Evolutionary conservation across 2,329 filamentous ascomycete genomes (phyloP), one percentile per base, ranked within the genome.

Genomic region (Fonsecaea multimorphosa): DNA sequence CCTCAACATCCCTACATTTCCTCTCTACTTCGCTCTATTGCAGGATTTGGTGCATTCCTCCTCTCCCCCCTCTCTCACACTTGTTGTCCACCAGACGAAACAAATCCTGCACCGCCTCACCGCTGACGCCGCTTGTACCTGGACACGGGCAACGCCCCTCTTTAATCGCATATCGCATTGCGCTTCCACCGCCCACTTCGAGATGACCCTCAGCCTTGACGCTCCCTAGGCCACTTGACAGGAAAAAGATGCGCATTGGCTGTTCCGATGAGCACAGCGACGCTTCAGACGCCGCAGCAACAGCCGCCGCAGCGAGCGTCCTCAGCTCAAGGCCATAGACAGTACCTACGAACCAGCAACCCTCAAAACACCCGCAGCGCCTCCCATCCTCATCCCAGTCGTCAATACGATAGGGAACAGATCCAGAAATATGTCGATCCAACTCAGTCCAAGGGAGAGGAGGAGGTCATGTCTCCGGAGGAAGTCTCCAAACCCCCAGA

Each of bases 401-500:
- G 70, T 46, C 67, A 72, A 54, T 51, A 69, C 27, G 70, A 72
- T 51, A 71, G 69, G 40, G 70, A 72, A 14, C 11, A 63, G 19
- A 63, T 62, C 36, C 60, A 67, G 59, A 69, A 72, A 57, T 58
- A 67, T 64, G 68, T 44, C 51, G 65, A 67, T 38, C 34, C 60
- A 14, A 53, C 54, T 22, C 27, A 27, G 14, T 49, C 61, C 29
- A 63, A 67, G 38, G 61, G 64, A 44, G 64, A 54, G 16, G 27
- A 12, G 27, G 52, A 54, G 14, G 31, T 67, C 14, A 59, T 68
- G 62, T 49, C 68, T 55, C 62, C 69, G 7, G 69, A 70, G 55
- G 73, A 79, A 44, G 75, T 80, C 65, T 74, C 76, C 55, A 73
- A 77, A 59, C 75, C 76, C 58, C 76, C 75, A 38, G 74, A 79